A percentile compares a stretch with the other conserved stretches of the same genome.
phyloP scores from a whole-genome alignment of 192 early-diverging fungal genomes.

The Backusella parvicylindrica region DNA sequence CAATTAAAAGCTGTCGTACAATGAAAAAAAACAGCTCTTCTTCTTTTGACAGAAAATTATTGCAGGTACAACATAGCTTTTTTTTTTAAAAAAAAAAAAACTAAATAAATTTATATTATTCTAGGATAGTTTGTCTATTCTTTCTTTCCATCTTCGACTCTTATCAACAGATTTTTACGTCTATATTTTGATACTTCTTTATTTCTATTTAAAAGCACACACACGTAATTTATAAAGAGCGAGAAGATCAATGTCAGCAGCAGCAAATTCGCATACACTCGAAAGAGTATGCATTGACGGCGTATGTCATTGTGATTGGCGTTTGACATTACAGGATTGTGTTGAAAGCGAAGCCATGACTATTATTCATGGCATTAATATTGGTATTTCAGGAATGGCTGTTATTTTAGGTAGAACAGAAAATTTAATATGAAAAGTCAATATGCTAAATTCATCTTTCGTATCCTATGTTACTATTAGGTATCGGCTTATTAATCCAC shows the following conservation, averaged over 20 bases:
- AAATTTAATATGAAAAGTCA: neutral
- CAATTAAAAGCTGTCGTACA: neutral
- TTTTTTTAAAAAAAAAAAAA: no score
- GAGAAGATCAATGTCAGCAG: neutral
- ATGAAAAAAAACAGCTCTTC: neutral
- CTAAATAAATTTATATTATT: neutral
- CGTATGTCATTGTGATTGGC: constrained; percentile 30
- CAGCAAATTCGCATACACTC: neutral
- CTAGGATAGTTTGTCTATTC: neutral
- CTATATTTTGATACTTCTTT: neutral
- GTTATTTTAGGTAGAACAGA: constrained; percentile 21
- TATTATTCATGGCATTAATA: constrained; percentile 21
- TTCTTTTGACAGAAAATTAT: neutral
- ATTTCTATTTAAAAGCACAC: neutral
- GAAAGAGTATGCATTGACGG: constrained; percentile 6
- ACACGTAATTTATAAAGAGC: neutral
- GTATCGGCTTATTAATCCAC: constrained; percentile 15
- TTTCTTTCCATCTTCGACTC: neutral
- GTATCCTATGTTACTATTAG: neutral
- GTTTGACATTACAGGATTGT: constrained; percentile 18
- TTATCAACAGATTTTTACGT: neutral
- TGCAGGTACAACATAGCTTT: neutral
- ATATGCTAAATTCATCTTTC: neutral
- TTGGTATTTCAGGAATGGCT: constrained; percentile 17
- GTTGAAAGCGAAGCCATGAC: constrained; percentile 2